A percentile compares a stretch with the other conserved stretches of the same genome.
phyloP scores from a whole-genome alignment of 1,284 basidiomycete genomes.

The Afroboletus lepidellus region DNA sequence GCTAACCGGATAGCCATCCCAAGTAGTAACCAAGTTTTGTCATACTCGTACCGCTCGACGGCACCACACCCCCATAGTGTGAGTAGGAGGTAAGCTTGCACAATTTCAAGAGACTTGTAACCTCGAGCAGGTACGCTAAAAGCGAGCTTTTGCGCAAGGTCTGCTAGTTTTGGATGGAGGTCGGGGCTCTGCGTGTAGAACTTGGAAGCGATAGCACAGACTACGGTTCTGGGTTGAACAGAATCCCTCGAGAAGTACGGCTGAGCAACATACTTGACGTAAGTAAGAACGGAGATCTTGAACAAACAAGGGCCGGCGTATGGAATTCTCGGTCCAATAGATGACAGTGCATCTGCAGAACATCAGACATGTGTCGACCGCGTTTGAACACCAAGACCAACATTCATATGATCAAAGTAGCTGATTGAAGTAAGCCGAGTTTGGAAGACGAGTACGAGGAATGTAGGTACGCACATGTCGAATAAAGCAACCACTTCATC shows the following conservation, averaged over 20 bases:
- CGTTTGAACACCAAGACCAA: conserved; percentile 36
- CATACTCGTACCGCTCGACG: conserved; percentile 93
- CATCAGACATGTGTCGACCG: conserved; percentile 5
- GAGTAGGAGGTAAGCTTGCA: conserved; percentile 86
- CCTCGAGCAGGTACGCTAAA: conserved; percentile 83
- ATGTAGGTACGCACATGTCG: conserved; percentile 66
- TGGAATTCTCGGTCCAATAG: conserved; percentile 85
- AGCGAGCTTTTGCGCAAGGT: conserved; percentile 87
- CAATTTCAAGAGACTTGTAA: conserved; percentile 95
- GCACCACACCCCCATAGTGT: conserved; percentile 87
- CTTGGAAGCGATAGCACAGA: conserved; percentile 91
- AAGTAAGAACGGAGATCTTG: conserved; percentile 87
- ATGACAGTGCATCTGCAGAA: conserved; percentile 61
- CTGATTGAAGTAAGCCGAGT: conserved; percentile 38
- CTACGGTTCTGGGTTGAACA: conserved; percentile 39
- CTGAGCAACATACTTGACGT: conserved; percentile 75
- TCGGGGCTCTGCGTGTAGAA: conserved; percentile 87
- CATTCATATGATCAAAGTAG: conserved; percentile 77
- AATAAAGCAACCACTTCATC: conserved; percentile 90
- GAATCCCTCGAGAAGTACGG: background rate
- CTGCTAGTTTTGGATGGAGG: conserved; percentile 77
- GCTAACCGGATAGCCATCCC: conserved; percentile 81
- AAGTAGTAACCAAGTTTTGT: conserved; percentile 90
- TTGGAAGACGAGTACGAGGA: conserved; percentile 8
- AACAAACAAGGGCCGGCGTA: conserved; percentile 88